Evolutionary conservation across 1,284 basidiomycete genomes (phyloP).

Genomic region (Laetiporus sulphureus): DNA sequence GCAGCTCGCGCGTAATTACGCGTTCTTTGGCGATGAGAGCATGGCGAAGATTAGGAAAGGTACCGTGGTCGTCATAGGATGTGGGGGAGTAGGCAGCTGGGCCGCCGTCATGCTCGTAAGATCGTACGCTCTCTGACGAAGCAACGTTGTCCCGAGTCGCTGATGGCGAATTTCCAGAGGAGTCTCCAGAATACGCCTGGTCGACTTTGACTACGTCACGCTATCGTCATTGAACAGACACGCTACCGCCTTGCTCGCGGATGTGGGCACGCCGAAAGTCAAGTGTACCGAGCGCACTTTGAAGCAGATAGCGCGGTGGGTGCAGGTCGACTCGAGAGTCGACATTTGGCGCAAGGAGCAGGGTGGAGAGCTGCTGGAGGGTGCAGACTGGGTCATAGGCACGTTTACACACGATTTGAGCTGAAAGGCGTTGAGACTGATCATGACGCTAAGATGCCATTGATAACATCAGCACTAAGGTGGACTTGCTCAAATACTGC

Average conservation of each 20-base stretch:
- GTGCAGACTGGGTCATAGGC: slow-evolving; percentile 86
- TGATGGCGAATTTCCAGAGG: slow-evolving; percentile 39
- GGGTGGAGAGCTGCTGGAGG: slow-evolving; percentile 66
- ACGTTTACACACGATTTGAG: slow-evolving; percentile 7
- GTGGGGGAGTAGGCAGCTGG: slow-evolving; percentile 96
- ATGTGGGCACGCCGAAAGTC: slow-evolving; percentile 97
- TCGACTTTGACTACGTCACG: slow-evolving; percentile 93
- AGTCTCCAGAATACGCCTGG: slow-evolving; percentile 62
- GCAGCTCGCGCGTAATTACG: slow-evolving; percentile 90
- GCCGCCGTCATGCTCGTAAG: slow-evolving; percentile 90
- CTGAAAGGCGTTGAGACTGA: background rate
- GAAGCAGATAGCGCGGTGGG: slow-evolving; percentile 63
- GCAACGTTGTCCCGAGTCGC: background rate
- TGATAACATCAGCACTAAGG: slow-evolving; percentile 95
- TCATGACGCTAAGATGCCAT: slow-evolving; percentile 68
- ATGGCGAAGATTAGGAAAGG: slow-evolving; percentile 77
- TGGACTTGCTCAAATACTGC: slow-evolving; percentile 83
- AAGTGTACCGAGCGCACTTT: slow-evolving; percentile 70
- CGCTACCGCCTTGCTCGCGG: slow-evolving; percentile 84
- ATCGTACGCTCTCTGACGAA: slow-evolving; percentile 47
- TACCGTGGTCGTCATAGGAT: slow-evolving; percentile 86
- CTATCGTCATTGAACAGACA: slow-evolving; percentile 92
- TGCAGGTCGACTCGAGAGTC: slow-evolving; percentile 75
- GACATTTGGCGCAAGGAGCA: slow-evolving; percentile 82
- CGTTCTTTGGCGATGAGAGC: slow-evolving; percentile 88